These are phyloP conservation scores for Striga hermonthica DNA, from an alignment of 305 asterid genomes.

Conservation along the genomic window DNA sequence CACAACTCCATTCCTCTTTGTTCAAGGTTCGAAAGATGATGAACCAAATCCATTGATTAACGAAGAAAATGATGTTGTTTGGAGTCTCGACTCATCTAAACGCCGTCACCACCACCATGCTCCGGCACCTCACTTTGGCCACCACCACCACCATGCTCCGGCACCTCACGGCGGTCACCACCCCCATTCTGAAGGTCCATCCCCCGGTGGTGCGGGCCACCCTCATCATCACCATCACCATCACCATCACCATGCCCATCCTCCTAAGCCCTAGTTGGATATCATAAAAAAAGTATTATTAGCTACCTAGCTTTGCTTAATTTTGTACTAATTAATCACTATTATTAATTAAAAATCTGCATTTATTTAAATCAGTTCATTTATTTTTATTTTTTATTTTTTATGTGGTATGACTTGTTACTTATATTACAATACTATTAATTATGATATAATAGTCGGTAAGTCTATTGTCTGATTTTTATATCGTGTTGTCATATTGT, in stretches of 20 bases:
- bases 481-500: too few species aligned
- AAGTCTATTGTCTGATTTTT: too few species aligned
- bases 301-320: too few species aligned
- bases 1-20: neutral
- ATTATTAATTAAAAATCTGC: too few species aligned
- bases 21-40: neutral
- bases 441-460: too few species aligned
- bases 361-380: too few species aligned
- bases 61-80: neutral
- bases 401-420: too few species aligned
- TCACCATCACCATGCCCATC: neutral
- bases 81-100: neutral
- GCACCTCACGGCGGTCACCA: neutral
- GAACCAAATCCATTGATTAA: neutral
- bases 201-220: neutral
- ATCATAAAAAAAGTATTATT: too few species aligned
- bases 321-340: too few species aligned
- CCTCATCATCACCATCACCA: neutral
- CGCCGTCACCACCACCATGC: conserved; percentile 9
- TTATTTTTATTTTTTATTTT: too few species aligned
- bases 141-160: conserved; percentile 7
- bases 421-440: too few species aligned
- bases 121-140: neutral
- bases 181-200: neutral
- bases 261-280: neutral